These are phyloP conservation scores for Camillea tinctor DNA, from an alignment of 2,329 filamentous ascomycete species.

Conservation along the genomic window DNA sequence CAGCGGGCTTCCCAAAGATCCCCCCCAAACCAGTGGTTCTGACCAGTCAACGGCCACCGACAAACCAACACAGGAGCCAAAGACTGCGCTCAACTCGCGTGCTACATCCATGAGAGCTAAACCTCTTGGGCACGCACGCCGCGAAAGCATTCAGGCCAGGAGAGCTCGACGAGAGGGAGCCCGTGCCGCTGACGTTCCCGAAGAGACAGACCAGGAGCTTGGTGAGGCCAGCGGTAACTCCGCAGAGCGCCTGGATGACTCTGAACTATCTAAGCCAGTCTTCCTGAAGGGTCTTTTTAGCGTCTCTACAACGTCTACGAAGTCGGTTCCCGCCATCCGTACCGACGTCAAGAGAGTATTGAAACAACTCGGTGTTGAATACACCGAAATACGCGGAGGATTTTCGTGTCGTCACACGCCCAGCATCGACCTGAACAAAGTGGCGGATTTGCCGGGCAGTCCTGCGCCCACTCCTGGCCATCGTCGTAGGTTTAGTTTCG, in stretches of 20 bases:
- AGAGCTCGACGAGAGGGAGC: constrained; percentile 71
- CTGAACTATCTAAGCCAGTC: constrained; percentile 87
- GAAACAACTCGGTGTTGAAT: constrained; percentile 85
- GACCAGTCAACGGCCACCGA: constrained; percentile 67
- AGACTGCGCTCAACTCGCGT: constrained; percentile 50
- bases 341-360: constrained; percentile 88
- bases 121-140: constrained; percentile 82
- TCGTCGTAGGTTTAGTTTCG: constrained; percentile 79
- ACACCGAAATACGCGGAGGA: constrained; percentile 86
- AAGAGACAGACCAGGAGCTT: constrained; percentile 85
- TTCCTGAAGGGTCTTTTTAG: constrained; percentile 96
- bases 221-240: constrained; percentile 60
- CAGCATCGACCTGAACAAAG: constrained; percentile 82
- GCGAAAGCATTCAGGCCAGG: constrained; percentile 89
- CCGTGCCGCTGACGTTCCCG: constrained; percentile 75
- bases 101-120: constrained; percentile 73
- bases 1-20: constrained; percentile 55
- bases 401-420: constrained; percentile 87
- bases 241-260: constrained; percentile 61
- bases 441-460: constrained; percentile 62
- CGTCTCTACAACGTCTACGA: constrained; percentile 92
- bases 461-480: constrained; percentile 59
- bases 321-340: constrained; percentile 81
- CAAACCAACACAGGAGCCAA: constrained; percentile 50
- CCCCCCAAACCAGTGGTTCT: constrained; percentile 74